phyloP scores from a whole-genome alignment of 345 rosid species.

The Raphanus raphanistrum region DNA sequence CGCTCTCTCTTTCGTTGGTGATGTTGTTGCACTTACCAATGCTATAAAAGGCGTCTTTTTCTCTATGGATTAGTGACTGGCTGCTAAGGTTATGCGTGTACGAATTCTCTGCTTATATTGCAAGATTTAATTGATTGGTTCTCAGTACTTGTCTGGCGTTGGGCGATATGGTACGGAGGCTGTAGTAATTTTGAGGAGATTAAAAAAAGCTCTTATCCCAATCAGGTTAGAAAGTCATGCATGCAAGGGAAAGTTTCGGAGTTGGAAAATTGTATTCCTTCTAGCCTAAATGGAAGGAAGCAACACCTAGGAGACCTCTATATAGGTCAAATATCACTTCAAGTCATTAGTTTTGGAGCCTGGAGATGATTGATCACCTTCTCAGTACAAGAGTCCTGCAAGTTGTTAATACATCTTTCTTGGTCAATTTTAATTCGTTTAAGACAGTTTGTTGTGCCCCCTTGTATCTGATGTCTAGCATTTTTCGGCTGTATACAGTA shows the following conservation, averaged over 20 bases:
- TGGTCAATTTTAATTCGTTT: neutral
- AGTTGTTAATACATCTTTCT: slow-evolving; percentile 22
- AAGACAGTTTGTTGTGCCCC: slow-evolving; percentile 12
- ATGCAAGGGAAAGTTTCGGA: slow-evolving; percentile 93
- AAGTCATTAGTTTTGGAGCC: slow-evolving; percentile 71
- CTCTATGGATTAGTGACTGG: slow-evolving; percentile 67
- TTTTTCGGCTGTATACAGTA: neutral
- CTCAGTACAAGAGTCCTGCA: slow-evolving; percentile 10
- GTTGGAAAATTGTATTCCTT: slow-evolving; percentile 88
- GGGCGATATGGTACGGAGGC: slow-evolving; percentile 53
- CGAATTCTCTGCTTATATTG: slow-evolving; percentile 52
- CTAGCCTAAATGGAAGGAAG: slow-evolving; percentile 74
- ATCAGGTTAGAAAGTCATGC: slow-evolving; percentile 71
- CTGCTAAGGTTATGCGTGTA: slow-evolving; percentile 57
- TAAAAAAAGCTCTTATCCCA: slow-evolving; percentile 46
- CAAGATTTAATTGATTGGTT: slow-evolving; percentile 84
- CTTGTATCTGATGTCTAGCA: slow-evolving; percentile 7
- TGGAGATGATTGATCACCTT: slow-evolving; percentile 55
- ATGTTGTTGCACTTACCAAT: slow-evolving; percentile 62
- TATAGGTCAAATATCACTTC: slow-evolving; percentile 74
- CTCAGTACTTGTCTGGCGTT: slow-evolving; percentile 42
- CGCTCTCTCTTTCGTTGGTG: slow-evolving; percentile 44
- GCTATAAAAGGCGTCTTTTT: slow-evolving; percentile 65
- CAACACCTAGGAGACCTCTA: slow-evolving; percentile 67
- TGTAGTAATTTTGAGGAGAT: slow-evolving; percentile 71